Conservation (phyloP, 352 stramenopile species). For the Phytophthora ramorum region DNA sequence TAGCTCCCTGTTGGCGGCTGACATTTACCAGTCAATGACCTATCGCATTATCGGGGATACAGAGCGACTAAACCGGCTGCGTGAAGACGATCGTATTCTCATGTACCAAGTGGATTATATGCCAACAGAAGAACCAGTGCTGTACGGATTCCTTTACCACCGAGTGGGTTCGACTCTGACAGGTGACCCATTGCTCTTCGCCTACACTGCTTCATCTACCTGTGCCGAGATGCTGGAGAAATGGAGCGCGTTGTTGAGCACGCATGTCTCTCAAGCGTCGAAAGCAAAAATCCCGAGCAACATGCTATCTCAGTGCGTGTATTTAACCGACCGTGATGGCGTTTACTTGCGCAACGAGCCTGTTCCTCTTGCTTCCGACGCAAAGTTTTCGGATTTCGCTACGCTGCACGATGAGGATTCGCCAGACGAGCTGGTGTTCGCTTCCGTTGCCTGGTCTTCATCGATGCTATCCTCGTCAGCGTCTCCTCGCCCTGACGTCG, state of each 20-base stretch:
- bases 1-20: conserved; percentile 54
- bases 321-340: conserved; percentile 65
- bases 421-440: conserved; percentile 57
- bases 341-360: conserved; percentile 57
- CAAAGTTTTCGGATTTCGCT: conserved; percentile 63
- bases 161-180: conserved; percentile 53
- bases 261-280: conserved; percentile 48
- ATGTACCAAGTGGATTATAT: conserved; percentile 67
- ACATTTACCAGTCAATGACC: conserved; percentile 84
- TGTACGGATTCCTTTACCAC: conserved; percentile 82
- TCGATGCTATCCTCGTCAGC: conserved; percentile 47
- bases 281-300: conserved; percentile 44
- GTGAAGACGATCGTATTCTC: conserved; percentile 80
- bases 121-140: conserved; percentile 28
- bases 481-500: conserved; percentile 53
- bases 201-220: conserved; percentile 63
- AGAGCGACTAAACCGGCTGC: conserved; percentile 62
- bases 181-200: conserved; percentile 76
- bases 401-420: conserved; percentile 48
- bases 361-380: conserved; percentile 43
- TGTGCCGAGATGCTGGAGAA: conserved; percentile 68
- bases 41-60: conserved; percentile 75
- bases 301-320: conserved; percentile 59
- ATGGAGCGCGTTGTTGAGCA: conserved; percentile 58
- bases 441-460: conserved; percentile 61